These are phyloP conservation scores for Kluyveromyces aestuarii DNA, from an alignment of 805 yeast genomes.

Conservation along the genomic window DNA sequence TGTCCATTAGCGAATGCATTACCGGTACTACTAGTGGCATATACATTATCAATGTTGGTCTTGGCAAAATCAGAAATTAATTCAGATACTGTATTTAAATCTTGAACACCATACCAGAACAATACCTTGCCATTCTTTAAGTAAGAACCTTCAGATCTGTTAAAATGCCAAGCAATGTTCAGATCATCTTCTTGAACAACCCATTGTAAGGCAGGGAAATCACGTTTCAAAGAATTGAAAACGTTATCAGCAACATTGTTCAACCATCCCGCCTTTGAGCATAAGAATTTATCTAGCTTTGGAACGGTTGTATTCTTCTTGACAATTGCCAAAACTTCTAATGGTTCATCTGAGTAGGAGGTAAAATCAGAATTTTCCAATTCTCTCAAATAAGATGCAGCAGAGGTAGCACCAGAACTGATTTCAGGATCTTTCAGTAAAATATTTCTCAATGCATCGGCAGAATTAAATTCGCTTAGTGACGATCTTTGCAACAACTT, in stretches of 20 bases:
- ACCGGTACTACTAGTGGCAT: constrained; percentile 25
- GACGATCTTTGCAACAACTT: constrained; percentile 67
- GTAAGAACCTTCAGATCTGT: constrained; percentile 89
- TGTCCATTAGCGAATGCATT: constrained; percentile 40
- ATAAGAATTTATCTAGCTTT: constrained; percentile 73
- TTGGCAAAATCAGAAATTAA: constrained; percentile 50
- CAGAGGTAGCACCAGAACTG: constrained; percentile 58
- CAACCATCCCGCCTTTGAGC: constrained; percentile 90
- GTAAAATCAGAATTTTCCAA: constrained; percentile 57
- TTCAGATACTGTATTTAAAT: constrained; percentile 50
- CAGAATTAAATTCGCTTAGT: constrained; percentile 55
- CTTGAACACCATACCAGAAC: constrained; percentile 87
- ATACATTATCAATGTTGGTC: constrained; percentile 4
- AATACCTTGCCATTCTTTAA: constrained; percentile 80
- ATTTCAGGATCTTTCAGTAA: constrained; percentile 71
- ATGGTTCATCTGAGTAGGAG: constrained; percentile 90
- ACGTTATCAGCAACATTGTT: constrained; percentile 95
- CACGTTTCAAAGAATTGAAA: constrained; percentile 71
- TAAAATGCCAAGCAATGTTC: constrained; percentile 85
- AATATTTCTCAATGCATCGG: constrained; percentile 72
- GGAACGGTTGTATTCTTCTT: constrained; percentile 47
- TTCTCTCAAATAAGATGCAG: constrained; percentile 70
- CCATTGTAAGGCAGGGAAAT: constrained; percentile 75
- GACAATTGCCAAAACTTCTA: constrained; percentile 88
- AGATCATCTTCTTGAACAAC: constrained; percentile 82